Conservation (phyloP, 192 early-diverging fungal species). For the Podila minutissima region DNA sequence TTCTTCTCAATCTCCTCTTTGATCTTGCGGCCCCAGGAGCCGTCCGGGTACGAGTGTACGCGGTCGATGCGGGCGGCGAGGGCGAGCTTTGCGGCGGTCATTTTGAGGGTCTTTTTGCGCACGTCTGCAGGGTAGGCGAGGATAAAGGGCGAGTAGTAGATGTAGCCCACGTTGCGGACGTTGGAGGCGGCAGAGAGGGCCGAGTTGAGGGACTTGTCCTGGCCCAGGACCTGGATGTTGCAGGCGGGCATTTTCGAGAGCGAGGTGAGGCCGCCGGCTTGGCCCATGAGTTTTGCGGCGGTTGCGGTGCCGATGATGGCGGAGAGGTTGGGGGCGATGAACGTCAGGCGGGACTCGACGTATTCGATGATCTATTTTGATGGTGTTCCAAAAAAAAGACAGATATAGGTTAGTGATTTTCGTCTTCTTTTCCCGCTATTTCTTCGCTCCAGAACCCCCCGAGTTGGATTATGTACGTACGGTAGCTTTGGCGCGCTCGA, state of each 20-base stretch:
- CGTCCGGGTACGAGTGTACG: conserved; percentile 75
- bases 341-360: conserved; percentile 90
- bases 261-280: conserved; percentile 87
- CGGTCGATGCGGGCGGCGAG: conserved; percentile 92
- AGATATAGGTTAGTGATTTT: no score
- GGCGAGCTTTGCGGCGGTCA: conserved; percentile 84
- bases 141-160: conserved; percentile 83
- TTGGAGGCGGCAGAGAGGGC: conserved; percentile 75
- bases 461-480: conserved; percentile 29
- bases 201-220: conserved; percentile 44
- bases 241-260: conserved; percentile 92
- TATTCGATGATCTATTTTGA: conserved; percentile 78
- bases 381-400: neutral
- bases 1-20: conserved; percentile 87
- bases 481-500: conserved; percentile 76
- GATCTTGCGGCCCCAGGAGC: conserved; percentile 72
- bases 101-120: conserved; percentile 79
- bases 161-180: conserved; percentile 80
- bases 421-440: no score
- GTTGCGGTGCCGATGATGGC: conserved; percentile 84
- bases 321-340: conserved; percentile 96
- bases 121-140: conserved; percentile 75
- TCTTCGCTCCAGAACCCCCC: no score
- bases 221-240: conserved; percentile 77
- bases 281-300: conserved; percentile 91